Evolutionary conservation across 306 rosid species (phyloP).

Genomic region (Cicer bijugum): DNA sequence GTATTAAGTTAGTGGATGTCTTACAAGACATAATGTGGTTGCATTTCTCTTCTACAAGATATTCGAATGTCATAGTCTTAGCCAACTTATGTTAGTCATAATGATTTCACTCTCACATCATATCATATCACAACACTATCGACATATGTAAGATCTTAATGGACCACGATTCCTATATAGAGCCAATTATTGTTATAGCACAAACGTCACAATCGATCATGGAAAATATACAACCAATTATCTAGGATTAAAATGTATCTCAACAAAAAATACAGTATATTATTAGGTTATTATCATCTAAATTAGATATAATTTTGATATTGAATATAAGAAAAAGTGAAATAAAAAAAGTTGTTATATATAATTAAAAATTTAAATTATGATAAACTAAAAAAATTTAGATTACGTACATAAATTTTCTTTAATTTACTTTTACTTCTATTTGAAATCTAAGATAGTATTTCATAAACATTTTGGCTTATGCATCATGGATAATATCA

Average conservation of each 20-base stretch:
- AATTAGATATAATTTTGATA: background rate
- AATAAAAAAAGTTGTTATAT: too few relatives aligned
- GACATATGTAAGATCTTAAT: constrained; percentile 36
- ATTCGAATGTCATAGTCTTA: constrained; percentile 33
- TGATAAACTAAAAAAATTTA: too few relatives aligned
- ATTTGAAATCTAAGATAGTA: too few relatives aligned
- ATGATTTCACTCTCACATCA: constrained; percentile 28
- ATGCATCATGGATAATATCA: background rate
- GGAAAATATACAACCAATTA: background rate
- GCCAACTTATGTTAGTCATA: constrained; percentile 5
- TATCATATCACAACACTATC: constrained; percentile 8
- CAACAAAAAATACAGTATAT: constrained; percentile 5
- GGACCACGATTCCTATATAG: constrained; percentile 15
- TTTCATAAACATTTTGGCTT: background rate
- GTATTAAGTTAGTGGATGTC: constrained; percentile 30
- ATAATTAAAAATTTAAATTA: too few relatives aligned
- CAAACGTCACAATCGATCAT: background rate
- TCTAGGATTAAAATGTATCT: background rate
- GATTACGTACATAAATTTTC: too few relatives aligned
- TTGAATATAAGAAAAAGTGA: too few relatives aligned
- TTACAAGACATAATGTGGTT: constrained; percentile 20
- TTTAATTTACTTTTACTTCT: too few relatives aligned
- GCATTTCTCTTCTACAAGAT: constrained; percentile 42
- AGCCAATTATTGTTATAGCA: constrained; percentile 1
- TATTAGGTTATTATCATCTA: background rate